phyloP scores from a whole-genome alignment of 2,329 filamentous ascomycete genomes.

The Arthrobotrys megalospora region DNA sequence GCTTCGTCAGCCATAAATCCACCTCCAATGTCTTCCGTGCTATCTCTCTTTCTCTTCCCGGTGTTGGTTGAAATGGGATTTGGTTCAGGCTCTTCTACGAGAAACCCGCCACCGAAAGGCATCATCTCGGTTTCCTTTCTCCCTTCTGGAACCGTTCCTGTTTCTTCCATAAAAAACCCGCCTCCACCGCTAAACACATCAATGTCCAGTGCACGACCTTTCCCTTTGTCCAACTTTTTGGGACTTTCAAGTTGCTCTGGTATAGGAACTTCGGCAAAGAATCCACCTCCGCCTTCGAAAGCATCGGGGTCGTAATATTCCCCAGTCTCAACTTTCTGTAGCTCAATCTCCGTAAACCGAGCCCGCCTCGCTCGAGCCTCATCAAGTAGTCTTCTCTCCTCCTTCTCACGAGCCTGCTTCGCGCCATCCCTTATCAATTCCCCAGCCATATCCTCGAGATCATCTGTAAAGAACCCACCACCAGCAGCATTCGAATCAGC shows the following conservation, averaged over 20 bases:
- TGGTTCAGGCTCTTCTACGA: conserved; percentile 14
- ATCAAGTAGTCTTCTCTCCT: conserved; percentile 24
- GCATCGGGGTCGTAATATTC: conserved; percentile 31
- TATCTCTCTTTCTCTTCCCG: conserved; percentile 17
- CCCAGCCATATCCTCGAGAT: conserved; percentile 36
- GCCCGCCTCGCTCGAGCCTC: conserved; percentile 9
- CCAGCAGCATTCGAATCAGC: conserved; percentile 26
- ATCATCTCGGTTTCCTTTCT: not conserved
- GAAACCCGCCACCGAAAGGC: conserved; percentile 39
- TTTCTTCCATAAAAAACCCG: conserved; percentile 18
- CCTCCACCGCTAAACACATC: conserved; percentile 22
- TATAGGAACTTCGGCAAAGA: conserved; percentile 8
- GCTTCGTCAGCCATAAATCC: conserved; percentile 66
- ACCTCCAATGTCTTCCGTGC: conserved; percentile 22
- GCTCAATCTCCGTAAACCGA: conserved; percentile 27
- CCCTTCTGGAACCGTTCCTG: not conserved
- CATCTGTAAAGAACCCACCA: conserved; percentile 53
- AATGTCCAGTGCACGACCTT: not conserved
- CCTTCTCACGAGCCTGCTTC: conserved; percentile 21
- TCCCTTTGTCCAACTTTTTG: conserved; percentile 13
- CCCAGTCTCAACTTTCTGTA: conserved; percentile 9
- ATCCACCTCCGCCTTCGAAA: conserved; percentile 34
- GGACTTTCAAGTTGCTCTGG: not conserved
- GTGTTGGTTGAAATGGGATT: not conserved
- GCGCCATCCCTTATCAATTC: conserved; percentile 11